A percentile compares a stretch with the other conserved stretches of the same genome.
phyloP scores from a whole-genome alignment of 176 grass and related monocot species.

The Carex parvula region DNA sequence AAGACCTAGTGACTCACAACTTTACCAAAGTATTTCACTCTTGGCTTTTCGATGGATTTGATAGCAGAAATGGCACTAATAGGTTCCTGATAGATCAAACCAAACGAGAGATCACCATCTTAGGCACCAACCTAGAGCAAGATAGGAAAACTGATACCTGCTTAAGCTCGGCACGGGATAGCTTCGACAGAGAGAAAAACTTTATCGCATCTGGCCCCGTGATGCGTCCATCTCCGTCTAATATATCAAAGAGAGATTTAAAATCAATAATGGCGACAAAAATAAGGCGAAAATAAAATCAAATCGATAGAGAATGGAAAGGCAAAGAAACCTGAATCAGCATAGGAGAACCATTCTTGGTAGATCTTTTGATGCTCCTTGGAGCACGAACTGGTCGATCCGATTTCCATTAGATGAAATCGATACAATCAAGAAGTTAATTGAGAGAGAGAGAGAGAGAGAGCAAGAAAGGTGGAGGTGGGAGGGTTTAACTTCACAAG shows the following conservation, averaged over 20 bases:
- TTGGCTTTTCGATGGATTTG: background rate
- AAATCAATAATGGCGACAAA: background rate
- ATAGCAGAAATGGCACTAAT: background rate
- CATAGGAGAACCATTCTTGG: conserved; percentile 74
- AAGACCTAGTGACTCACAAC: background rate
- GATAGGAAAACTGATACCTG: conserved; percentile 39
- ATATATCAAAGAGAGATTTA: background rate
- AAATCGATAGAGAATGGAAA: background rate
- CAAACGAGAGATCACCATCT: background rate
- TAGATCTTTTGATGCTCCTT: conserved; percentile 88
- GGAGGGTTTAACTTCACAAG: conserved; percentile 7
- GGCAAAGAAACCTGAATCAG: conserved; percentile 64
- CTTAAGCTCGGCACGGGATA: conserved; percentile 76
- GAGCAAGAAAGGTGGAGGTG: background rate
- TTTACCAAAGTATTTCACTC: background rate
- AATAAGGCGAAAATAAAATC: background rate
- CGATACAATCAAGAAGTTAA: background rate
- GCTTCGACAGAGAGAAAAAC: conserved; percentile 84
- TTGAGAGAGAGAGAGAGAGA: background rate
- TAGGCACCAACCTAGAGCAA: background rate
- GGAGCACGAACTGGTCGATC: conserved; percentile 46
- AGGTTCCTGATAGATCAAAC: background rate
- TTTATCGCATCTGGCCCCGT: conserved; percentile 85
- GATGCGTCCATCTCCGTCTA: conserved; percentile 93
- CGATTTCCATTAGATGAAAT: conserved; percentile 62